Conservation (phyloP, 495 filamentous ascomycete genomes). For the Amorphotheca resinae region DNA sequence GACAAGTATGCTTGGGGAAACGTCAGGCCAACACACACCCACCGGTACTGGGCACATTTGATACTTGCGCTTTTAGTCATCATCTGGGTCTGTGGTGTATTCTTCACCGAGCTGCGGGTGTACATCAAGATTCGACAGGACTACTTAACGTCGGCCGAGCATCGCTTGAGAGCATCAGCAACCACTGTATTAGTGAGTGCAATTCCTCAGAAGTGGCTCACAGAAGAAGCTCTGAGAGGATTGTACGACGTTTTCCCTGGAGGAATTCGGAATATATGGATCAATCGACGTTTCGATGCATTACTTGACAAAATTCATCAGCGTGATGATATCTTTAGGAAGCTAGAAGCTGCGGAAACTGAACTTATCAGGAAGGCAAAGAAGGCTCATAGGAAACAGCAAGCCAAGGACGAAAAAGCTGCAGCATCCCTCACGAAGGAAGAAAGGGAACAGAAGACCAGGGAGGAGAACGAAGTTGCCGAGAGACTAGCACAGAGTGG, state of each 20-base stretch:
- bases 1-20: constrained; percentile 88
- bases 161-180: constrained; percentile 87
- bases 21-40: constrained; percentile 52
- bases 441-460: constrained; percentile 34
- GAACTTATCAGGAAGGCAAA: constrained; percentile 68
- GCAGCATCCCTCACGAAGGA: constrained; percentile 35
- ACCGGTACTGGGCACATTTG: constrained; percentile 82
- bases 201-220: constrained; percentile 84
- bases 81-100: constrained; percentile 73
- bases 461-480: constrained; percentile 42
- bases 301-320: constrained; percentile 75
- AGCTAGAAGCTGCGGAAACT: constrained; percentile 75
- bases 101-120: constrained; percentile 76
- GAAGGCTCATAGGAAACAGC: constrained; percentile 57
- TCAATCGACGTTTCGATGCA: constrained; percentile 83
- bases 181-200: constrained; percentile 87
- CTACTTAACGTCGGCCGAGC: constrained; percentile 90
- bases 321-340: constrained; percentile 56
- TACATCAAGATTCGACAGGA: constrained; percentile 92
- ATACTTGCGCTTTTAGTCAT: constrained; percentile 70
- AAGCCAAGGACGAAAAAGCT: constrained; percentile 50
- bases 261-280: constrained; percentile 91
- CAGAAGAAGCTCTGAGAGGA: constrained; percentile 59
- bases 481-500: constrained; percentile 48
- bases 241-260: constrained; percentile 97